Evolutionary conservation across 257 asterid species (phyloP), one percentile per base, ranked within the genome.

Genomic region (Jacaranda copaia): DNA sequence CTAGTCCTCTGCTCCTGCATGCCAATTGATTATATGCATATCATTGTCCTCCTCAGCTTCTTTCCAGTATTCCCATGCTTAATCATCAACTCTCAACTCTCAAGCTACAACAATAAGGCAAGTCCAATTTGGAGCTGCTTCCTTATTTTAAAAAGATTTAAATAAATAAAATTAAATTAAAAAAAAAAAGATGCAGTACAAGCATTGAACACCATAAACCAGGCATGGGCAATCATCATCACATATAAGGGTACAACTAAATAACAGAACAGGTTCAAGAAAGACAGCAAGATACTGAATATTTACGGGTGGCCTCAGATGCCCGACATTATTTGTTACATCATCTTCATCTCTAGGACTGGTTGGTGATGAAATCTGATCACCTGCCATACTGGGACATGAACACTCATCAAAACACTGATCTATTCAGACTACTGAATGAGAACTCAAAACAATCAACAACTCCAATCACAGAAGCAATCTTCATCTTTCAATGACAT

Each of bases 281-380:
- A 59, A 25, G 57, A 76, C 6, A 36, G n/a, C 58, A 79, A 58
- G 32, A 52, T 68, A 75, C 66, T 49, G 52, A 83, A 77, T 16
- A 65, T 75, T 70, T 70, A 32, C 46, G 75, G 78, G 68, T 88
- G 91, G 98, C 97, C 86, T 85, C 71, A 91, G 90, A 52, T 84
- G 97, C 80, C 85, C 97, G 74, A 86, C 80, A 77, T 81, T 81
- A 64, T 82, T 73, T 12, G 87, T 73, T 51, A 78, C 85, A 81
- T 91, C 97, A 55, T 93, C 99, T 77, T 96, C 98, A 74, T 93
- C 97, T 83, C 97, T 87, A 72, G 97, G 98, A 85, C 97, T 93
- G 56, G 92, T 84, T 51, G 97, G 98, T 49, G 93, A 91, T 79
- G 84, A 97, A 77, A 84, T 76, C 84, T 84, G 98, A 86, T 93